Evolutionary conservation across 176 grass and related monocot species (phyloP).

Genomic region (Phoenix dactylifera): DNA sequence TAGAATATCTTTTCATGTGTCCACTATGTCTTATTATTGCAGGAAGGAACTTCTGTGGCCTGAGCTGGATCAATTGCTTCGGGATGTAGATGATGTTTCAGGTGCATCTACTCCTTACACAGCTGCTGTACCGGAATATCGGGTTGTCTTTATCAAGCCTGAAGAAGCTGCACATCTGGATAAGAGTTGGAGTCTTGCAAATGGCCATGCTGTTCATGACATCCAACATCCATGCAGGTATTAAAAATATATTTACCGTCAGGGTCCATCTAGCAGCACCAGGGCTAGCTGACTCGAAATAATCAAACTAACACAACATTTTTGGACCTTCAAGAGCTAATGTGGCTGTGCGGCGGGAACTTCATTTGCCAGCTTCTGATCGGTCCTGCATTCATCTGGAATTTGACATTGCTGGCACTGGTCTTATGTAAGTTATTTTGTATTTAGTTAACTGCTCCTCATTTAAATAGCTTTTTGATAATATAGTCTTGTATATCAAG

Average conservation of each 20-base stretch:
- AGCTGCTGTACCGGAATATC: conserved; percentile 86
- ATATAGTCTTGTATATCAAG: no score
- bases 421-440: conserved; percentile 55
- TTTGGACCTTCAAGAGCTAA: conserved; percentile 47
- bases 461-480: no score
- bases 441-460: neutral
- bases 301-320: neutral
- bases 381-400: conserved; percentile 91
- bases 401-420: conserved; percentile 74
- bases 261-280: neutral
- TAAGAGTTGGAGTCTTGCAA: conserved; percentile 74
- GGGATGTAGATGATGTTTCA: conserved; percentile 55
- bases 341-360: conserved; percentile 60
- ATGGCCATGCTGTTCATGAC: conserved; percentile 73
- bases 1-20: no score
- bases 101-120: conserved; percentile 54
- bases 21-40: conserved; percentile 13
- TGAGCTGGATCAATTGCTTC: conserved; percentile 67
- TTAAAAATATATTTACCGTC: neutral
- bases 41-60: conserved; percentile 89
- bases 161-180: conserved; percentile 52
- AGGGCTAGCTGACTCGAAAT: no score
- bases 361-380: conserved; percentile 80
- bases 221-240: conserved; percentile 89
- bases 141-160: conserved; percentile 48